Conservation (phyloP, 1,139 yeast genomes). For the Yamadazyma conglobata region DNA sequence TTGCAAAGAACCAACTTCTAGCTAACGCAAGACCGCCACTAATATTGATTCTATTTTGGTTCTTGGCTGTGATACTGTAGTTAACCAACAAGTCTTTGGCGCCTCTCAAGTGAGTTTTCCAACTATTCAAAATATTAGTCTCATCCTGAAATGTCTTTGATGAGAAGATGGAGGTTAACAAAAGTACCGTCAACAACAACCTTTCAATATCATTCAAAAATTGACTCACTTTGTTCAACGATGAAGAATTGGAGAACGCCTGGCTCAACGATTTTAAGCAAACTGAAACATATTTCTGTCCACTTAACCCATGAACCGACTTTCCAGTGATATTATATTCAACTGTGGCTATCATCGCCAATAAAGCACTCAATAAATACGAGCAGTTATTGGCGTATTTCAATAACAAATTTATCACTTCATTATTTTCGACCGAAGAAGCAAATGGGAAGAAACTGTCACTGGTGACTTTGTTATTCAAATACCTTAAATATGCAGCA, state of each 20-base stretch:
- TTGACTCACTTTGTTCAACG: conserved; percentile 14
- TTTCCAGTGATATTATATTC: conserved; percentile 33
- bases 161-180: conserved; percentile 36
- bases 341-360: conserved; percentile 39
- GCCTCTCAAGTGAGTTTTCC: conserved; percentile 41
- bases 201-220: conserved; percentile 33
- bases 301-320: conserved; percentile 25
- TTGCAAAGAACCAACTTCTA: conserved; percentile 44
- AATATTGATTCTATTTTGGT: conserved; percentile 14
- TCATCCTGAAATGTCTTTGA: conserved; percentile 22
- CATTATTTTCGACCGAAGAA: conserved; percentile 32
- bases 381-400: conserved; percentile 34
- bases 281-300: conserved; percentile 29
- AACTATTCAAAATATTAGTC: conserved; percentile 21
- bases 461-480: conserved; percentile 28
- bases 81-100: conserved; percentile 38
- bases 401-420: conserved; percentile 30
- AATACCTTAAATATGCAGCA: conserved; percentile 26
- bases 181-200: conserved; percentile 35
- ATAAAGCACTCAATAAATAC: conserved; percentile 31
- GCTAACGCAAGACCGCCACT: conserved; percentile 43
- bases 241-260: conserved; percentile 25
- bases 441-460: conserved; percentile 40
- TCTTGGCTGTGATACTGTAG: conserved; percentile 24
- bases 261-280: conserved; percentile 32